Evolutionary conservation across 768 basidiomycete species (phyloP), one percentile per base, ranked within the genome.

Genomic region (Collybia sp.): DNA sequence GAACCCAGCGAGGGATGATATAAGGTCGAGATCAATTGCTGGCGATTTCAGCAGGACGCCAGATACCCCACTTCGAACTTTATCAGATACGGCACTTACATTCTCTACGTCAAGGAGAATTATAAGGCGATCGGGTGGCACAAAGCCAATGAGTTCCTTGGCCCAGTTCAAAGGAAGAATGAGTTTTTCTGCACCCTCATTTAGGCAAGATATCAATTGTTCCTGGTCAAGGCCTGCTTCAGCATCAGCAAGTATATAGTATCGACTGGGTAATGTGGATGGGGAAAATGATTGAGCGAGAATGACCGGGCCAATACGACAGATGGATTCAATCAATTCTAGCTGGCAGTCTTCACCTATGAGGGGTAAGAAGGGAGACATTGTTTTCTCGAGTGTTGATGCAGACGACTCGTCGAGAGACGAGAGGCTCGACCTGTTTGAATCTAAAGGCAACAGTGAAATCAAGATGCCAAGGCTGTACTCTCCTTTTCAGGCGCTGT

Each of bases 11-110:
- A 93, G 71, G 3, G 90, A 88, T 12, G 82, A 72, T 43, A 93
- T 80, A 49, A 90, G 75, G 56, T 93, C 87, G 30, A 83, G 59
- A 61, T 90, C 87, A 43, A 86, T 71, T 3, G 80, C 72, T 6
- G 79, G 72, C 2, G 85, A 82, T 62, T 89, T 91, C 58, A 92
- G 77, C 36, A 93, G 71, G 4, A 93, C 83, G 43, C 88, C 89
- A 25, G 87, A 85, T 44, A 89, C 80, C 13, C 79, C 81, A 54
- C 72, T 80, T 20, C 85, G 80, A 42, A 88, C 72, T 51, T 74
- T 83, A 61, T 90, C 85, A 4, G 86, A 80, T 31, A 92, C 81
- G 13, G 87, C 82, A 53, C 78, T 85, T 51, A 80, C 79, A 52
- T 81, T 85, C 46, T 72, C 80, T 25, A 82, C 82, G 52, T 88